Evolutionary conservation across 345 rosid genomes (phyloP), one percentile per base, ranked within the genome.

Genomic region (Syzygium jambos): DNA sequence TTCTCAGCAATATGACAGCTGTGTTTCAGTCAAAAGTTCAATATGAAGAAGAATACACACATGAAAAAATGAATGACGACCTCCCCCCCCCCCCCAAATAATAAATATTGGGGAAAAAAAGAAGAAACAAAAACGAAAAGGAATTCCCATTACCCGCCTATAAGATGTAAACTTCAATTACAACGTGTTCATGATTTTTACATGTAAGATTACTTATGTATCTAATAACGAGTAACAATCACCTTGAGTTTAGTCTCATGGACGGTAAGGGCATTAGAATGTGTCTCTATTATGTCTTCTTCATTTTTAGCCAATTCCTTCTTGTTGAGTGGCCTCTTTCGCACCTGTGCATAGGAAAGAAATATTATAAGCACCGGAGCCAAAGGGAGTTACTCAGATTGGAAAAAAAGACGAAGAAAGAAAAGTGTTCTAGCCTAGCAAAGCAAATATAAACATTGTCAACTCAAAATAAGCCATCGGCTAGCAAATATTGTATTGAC

Each of bases 221-320:
- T 25, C 78, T 43, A 25, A 43, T 38, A 87, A 43, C 38, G 12
- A 7, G 78, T 27, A 86, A 86, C 51, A 73, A 90, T 89, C 89
- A 95, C 99, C 99, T 98, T 98, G 21, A 98, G 95, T 92, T 98
- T 98, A 15, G 99, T 95, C 89, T 98, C 99, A 90, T 98, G 96
- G 88, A 98, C 99, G 30, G 97, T 96, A 78, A 98, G 59, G 34
- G 96, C 87, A 88, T 96, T 98, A 87, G 92, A 92, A 90, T 86
- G 89, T 52, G 99, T 95, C 86, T 95, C 99, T 88, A 98, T 87
- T 51, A 96, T 96, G 90, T 98, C 99, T 91, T 96, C 98, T 93
- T 98, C 99, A 87, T 94, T 96, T 92, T 95, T 96, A 13, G 99
- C 92, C 23, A 95, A 90, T 91, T 98, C 99, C 90, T 98, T 98